Base-by-base conservation (phyloP, 345 rosid species). In the Arabis alpina region DNA sequence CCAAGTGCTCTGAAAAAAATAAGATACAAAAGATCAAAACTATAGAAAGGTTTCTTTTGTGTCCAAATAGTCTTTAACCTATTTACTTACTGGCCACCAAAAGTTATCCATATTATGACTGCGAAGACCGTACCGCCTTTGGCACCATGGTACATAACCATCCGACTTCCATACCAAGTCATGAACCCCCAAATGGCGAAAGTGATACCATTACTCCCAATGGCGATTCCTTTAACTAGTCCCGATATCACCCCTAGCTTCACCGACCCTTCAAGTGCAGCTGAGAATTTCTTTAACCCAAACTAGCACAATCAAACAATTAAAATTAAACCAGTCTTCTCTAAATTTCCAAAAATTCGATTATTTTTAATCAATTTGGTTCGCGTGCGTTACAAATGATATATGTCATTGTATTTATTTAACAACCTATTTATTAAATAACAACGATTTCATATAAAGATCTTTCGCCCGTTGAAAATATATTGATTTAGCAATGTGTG, bases 121-220 rank as follows among this genome's bases (percentile, higher is more conserved):
- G 92, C 83, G 77, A 80, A 93, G 5, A 96, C 83, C 62, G 85
- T 88, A 51, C 98, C 98, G 32, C 98, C 98, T 74, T 93, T 89
- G 6, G 87, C 86, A 72, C 82, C 85, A 23, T 93, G 92, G 44
- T 87, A 79, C 84, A 96, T 80, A 75, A 93, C 88, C 75, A 93
- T 83, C 74, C 83, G 91, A 63, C 98, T 93, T 5, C 95, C 98
- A n/a, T 90, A 93, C 98, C 98, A 93, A 78, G 85, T 84, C 64
- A 93, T 86, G 71, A 93, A 93, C 2, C 89, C 97, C 95, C 97
- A 87, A 6, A 96, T 90, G 86, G 91, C 88, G 72, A 86, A 90
- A 23, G 90, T 88, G 19, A 93, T 90, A 52, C 97, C 93, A 3
- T 93, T 93, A 60, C 97, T 90, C 52, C 98, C 98, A 6, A 90